Evolutionary conservation across 1,284 basidiomycete species (phyloP).

Genomic region (Pseudomicrostroma phylloplanum): DNA sequence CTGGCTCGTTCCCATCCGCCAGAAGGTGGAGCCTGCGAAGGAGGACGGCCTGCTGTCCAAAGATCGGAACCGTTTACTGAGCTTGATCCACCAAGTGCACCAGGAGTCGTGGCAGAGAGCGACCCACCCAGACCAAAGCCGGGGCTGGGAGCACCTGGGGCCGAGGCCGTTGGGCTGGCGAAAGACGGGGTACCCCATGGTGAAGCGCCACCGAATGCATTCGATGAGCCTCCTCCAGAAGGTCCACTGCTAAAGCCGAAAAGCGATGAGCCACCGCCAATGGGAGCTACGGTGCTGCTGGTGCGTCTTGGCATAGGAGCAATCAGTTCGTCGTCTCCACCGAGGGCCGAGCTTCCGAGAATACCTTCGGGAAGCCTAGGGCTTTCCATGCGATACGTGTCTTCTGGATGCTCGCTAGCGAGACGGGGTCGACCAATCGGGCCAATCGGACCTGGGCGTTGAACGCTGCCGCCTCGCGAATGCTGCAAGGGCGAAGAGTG

Average conservation of each 20-base stretch:
- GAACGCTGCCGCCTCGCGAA: not conserved
- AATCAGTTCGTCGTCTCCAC: slow-evolving; percentile 48
- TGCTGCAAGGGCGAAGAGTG: slow-evolving; percentile 14
- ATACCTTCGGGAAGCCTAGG: slow-evolving; percentile 37
- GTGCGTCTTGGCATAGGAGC: slow-evolving; percentile 41
- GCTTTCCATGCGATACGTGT: not conserved
- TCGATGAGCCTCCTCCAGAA: slow-evolving; percentile 16
- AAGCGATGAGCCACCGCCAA: slow-evolving; percentile 18
- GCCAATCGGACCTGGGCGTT: slow-evolving; percentile 32
- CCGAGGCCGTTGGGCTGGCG: not conserved
- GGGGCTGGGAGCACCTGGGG: not conserved
- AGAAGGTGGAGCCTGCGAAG: not conserved
- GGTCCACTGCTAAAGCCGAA: not conserved
- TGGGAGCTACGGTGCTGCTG: slow-evolving; percentile 33
- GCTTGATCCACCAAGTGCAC: slow-evolving; percentile 17
- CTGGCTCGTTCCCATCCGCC: slow-evolving; percentile 44
- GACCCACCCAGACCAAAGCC: not conserved
- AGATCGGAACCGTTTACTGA: slow-evolving; percentile 18
- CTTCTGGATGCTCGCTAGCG: slow-evolving; percentile 2
- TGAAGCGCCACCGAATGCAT: slow-evolving; percentile 10
- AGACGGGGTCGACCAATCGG: slow-evolving; percentile 40
- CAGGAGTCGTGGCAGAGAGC: slow-evolving; percentile 1
- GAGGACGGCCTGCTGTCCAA: slow-evolving; percentile 17
- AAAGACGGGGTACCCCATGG: slow-evolving; percentile 2
- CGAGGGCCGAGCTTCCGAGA: slow-evolving; percentile 47